Base-by-base conservation (phyloP, 2,329 filamentous ascomycete species). In the Parastagonospora nodorum region DNA sequence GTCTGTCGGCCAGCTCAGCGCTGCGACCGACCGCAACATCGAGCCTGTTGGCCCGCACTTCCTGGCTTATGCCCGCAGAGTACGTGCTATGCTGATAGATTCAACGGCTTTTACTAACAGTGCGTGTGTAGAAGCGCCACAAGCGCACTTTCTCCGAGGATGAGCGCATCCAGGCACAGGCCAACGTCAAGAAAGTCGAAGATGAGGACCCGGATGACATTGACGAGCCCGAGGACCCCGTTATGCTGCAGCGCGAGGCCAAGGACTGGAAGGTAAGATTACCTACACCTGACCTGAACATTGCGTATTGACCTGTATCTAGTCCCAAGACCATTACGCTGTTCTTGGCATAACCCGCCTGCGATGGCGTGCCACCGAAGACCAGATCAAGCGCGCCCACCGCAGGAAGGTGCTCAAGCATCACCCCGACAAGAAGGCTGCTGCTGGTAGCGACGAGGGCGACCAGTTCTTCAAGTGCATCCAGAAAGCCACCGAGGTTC, bases 401-500 rank as follows among this genome's bases (percentile, higher is more conserved):
- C 91, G 94, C 81, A 97, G 96, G 86, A 99, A 99, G 88, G 94
- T 99, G 61, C 88, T 99, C 62, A 93, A 92, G 80, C 94, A 99
- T 77, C 94, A 99, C 78, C 94, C 94, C 56, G 94, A 99, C 77
- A 99, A 99, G 88, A 96, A 95, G 81, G 94, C 95, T 12, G 94
- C 94, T 27, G 84, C 88, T 41, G 94, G 94, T 55, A 84, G 85
- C 67, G 84, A 85, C 64, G 92, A 97, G 69, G 93, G 97, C 77
- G 94, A 99, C 77, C 90, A 89, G 75, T 99, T 99, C 83, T 99
- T 99, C 88, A 99, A 99, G 84, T 99, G 95, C 78, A 99, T 99
- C 76, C 95, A 99, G 76, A 97, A 97, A 78, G 94, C 94, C 50
- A 93, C 89, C 67, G 94, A 99, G 70, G 84, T 97, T 45, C 88